A percentile compares a stretch with the other conserved stretches of the same genome.
phyloP scores from a whole-genome alignment of 2,329 filamentous ascomycete species.

The Verticillium zaregamsianum region DNA sequence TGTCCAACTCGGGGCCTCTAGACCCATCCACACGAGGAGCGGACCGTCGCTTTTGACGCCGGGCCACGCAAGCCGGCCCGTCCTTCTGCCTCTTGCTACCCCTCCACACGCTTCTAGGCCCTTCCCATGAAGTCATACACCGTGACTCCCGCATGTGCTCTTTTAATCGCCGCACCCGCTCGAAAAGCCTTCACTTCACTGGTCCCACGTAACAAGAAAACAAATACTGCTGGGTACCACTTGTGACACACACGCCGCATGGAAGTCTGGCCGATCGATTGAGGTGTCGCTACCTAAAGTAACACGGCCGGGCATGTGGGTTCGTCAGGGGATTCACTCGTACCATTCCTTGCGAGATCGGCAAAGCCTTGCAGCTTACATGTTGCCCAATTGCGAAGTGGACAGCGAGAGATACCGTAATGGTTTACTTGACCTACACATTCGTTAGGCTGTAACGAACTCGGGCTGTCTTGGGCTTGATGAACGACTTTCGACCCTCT shows the following conservation, averaged over 20 bases:
- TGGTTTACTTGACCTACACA: background rate
- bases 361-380: background rate
- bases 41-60: background rate
- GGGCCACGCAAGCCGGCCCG: background rate
- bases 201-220: background rate
- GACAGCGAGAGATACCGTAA: background rate
- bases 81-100: background rate
- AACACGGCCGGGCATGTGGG: background rate
- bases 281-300: background rate
- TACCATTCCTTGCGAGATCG: background rate
- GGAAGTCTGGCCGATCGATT: background rate
- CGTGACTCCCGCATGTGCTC: background rate
- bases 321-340: background rate
- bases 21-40: background rate
- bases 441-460: background rate
- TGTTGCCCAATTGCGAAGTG: background rate
- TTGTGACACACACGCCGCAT: background rate
- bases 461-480: too few relatives aligned
- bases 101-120: background rate
- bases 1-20: background rate
- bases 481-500: too few relatives aligned
- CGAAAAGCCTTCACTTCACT: background rate
- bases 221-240: background rate
- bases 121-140: background rate
- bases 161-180: background rate